Evolutionary conservation across 805 yeast genomes (phyloP).

Genomic region (Pichia scutulata): DNA sequence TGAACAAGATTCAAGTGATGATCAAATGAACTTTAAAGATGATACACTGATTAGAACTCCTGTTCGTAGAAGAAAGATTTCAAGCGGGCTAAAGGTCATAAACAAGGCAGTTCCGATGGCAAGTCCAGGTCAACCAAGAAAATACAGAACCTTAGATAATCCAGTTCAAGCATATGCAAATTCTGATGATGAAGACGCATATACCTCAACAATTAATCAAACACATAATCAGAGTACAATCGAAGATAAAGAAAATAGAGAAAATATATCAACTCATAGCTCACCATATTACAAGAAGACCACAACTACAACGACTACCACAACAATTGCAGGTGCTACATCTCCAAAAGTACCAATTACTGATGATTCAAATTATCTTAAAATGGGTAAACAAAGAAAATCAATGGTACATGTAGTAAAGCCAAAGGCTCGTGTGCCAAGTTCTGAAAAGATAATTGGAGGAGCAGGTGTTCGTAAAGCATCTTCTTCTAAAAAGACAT

Average conservation of each 20-base stretch:
- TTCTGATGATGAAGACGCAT: slow-evolving; percentile 30
- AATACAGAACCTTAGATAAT: slow-evolving; percentile 35
- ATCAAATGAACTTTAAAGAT: slow-evolving; percentile 14
- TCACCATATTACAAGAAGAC: slow-evolving; percentile 35
- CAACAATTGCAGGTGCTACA: slow-evolving; percentile 29
- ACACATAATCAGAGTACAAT: slow-evolving; percentile 10
- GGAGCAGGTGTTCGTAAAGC: slow-evolving; percentile 30
- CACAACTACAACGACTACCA: slow-evolving; percentile 43
- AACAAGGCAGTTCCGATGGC: slow-evolving; percentile 81
- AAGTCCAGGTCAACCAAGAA: slow-evolving; percentile 97
- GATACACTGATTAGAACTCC: slow-evolving; percentile 57
- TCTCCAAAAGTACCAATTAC: slow-evolving; percentile 15
- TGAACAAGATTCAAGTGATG: slow-evolving; percentile 23
- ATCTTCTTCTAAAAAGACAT: slow-evolving; percentile 19
- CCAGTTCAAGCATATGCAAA: slow-evolving; percentile 26
- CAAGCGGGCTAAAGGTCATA: slow-evolving; percentile 49
- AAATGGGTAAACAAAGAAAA: slow-evolving; percentile 23
- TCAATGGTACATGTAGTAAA: slow-evolving; percentile 15
- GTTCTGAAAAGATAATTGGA: slow-evolving; percentile 28
- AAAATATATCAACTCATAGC: slow-evolving; percentile 23
- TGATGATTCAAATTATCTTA: slow-evolving; percentile 16
- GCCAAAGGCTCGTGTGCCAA: slow-evolving; percentile 18
- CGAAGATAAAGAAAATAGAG: slow-evolving; percentile 13
- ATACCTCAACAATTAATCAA: slow-evolving; percentile 13
- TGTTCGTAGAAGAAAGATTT: slow-evolving; percentile 59